These are phyloP conservation scores for Aspergillus sp. DNA, from an alignment of 2,329 filamentous ascomycete genomes.

Conservation along the genomic window DNA sequence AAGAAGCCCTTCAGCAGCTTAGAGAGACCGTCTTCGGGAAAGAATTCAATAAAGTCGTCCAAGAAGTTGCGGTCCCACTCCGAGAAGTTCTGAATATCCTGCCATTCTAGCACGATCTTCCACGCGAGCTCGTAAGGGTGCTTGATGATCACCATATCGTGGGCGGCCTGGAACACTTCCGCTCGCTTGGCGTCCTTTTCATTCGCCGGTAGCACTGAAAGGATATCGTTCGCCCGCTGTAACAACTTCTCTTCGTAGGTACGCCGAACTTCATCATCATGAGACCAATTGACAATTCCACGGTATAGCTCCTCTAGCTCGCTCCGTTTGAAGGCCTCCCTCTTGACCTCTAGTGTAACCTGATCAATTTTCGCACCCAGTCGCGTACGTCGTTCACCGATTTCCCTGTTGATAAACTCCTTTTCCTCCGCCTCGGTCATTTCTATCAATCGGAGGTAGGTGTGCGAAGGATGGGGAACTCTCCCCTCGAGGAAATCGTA, in stretches of 20 bases:
- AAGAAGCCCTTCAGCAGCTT: slow-evolving; percentile 82
- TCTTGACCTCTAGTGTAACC: slow-evolving; percentile 83
- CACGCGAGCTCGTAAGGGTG: slow-evolving; percentile 88
- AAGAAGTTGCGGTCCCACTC: slow-evolving; percentile 78
- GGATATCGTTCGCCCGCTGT: slow-evolving; percentile 74
- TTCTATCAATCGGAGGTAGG: slow-evolving; percentile 79
- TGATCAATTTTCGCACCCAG: slow-evolving; percentile 81
- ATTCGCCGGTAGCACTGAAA: slow-evolving; percentile 67
- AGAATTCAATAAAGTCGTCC: slow-evolving; percentile 77
- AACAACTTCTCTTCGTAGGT: slow-evolving; percentile 89
- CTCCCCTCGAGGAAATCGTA: slow-evolving; percentile 83
- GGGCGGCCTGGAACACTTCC: slow-evolving; percentile 73
- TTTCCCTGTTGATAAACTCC: slow-evolving; percentile 83
- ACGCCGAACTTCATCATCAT: slow-evolving; percentile 79
- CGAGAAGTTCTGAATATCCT: slow-evolving; percentile 71
- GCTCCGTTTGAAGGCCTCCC: slow-evolving; percentile 76
- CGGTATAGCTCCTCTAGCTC: slow-evolving; percentile 78
- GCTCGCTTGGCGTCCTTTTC: slow-evolving; percentile 70
- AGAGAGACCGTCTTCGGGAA: slow-evolving; percentile 78
- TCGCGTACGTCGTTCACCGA: slow-evolving; percentile 83
- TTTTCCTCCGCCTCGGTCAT: slow-evolving; percentile 85
- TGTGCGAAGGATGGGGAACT: slow-evolving; percentile 74
- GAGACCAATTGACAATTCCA: slow-evolving; percentile 85
- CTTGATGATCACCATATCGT: slow-evolving; percentile 94
- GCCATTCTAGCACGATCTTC: slow-evolving; percentile 88